Base-by-base conservation (phyloP, 1,284 basidiomycete species). In the Tylopilus sp. region DNA sequence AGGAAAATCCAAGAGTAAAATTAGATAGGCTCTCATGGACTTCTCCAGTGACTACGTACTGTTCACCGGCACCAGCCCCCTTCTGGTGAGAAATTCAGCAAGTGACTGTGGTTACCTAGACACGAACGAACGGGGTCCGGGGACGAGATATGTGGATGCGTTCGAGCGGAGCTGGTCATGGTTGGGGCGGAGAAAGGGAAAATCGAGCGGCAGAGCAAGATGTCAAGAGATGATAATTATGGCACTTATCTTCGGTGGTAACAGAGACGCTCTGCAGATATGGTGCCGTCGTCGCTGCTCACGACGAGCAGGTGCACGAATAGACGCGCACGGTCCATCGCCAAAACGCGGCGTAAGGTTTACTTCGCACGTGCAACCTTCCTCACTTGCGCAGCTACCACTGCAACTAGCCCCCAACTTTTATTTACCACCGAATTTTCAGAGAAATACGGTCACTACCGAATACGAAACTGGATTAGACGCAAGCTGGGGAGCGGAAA, bases 141-240 rank as follows among this genome's bases (percentile, higher is more conserved):
- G 30, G 13, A 18, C 1, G 16, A 28, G 28, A 28, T 28, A 16
- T 33, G 9, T 34, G 34, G 11, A 16, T 8, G 39, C 40, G 66
- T 69, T 67, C 48, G 67, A 69, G 64, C 64, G 64, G 64, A 65
- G 64, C 64, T 68, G 53, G 52, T 45, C 30, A 29, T 54, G 58
- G 64, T 65, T 65, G 59, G 59, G 64, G 56, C 64, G 64, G 64
- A 65, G 64, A 67, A 63, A 56, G 29, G n/a, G 47, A 49, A 52
- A 42, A 55, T 52, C 51, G 59, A 64, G 57, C 51, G 56, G 54
- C 52, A 50, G 29, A 41, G 42, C 37, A 44, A 51, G 44, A 35
- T 42, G 48, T 50, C 43, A 53, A 28, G 21, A 23, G 59, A 28
- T 26, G 59, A 58, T 56, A 60, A 62, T 65, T 68, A 66, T 67